These are phyloP conservation scores for Saccharum spontaneum DNA, from an alignment of 176 grass and related monocot genomes.

Conservation along the genomic window DNA sequence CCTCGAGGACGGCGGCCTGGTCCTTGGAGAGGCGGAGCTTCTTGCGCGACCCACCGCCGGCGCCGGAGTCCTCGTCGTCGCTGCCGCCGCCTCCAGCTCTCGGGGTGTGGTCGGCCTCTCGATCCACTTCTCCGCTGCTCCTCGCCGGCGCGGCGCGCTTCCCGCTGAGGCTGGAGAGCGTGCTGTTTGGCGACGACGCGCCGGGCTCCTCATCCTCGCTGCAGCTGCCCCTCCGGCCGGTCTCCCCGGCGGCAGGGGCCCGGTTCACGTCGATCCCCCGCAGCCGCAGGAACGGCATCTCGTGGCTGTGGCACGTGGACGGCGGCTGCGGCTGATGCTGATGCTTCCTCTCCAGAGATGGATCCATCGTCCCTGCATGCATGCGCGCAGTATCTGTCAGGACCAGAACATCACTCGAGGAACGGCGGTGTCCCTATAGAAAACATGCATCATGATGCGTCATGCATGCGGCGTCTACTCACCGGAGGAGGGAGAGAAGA, in stretches of 20 bases:
- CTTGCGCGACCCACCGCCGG: slow-evolving; percentile 67
- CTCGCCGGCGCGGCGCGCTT: slow-evolving; percentile 31
- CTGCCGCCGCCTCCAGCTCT: slow-evolving; percentile 29
- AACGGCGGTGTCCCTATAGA: too few relatives aligned
- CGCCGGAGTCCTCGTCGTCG: slow-evolving; percentile 67
- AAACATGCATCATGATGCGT: too few relatives aligned
- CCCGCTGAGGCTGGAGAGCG: slow-evolving; percentile 66
- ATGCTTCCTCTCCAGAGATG: slow-evolving; percentile 4
- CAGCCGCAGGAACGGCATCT: slow-evolving; percentile 62
- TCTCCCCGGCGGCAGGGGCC: slow-evolving; percentile 29
- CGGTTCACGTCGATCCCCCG: slow-evolving; percentile 85
- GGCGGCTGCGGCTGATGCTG: not conserved
- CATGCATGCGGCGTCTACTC: not conserved
- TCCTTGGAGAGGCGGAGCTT: slow-evolving; percentile 85
- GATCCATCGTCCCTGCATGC: slow-evolving; percentile 24
- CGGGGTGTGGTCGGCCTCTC: not conserved
- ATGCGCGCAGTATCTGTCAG: not conserved
- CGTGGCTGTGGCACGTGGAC: slow-evolving; percentile 18
- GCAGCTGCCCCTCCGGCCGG: slow-evolving; percentile 12
- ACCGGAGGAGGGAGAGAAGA: slow-evolving; percentile 36
- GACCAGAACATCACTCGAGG: not conserved
- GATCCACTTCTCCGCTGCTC: slow-evolving; percentile 27
- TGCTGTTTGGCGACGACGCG: slow-evolving; percentile 76
- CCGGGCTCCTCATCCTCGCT: slow-evolving; percentile 70
- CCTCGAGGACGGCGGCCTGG: slow-evolving; percentile 82